These are phyloP conservation scores for Cerrena zonata DNA, from an alignment of 1,284 basidiomycete genomes.

Conservation along the genomic window DNA sequence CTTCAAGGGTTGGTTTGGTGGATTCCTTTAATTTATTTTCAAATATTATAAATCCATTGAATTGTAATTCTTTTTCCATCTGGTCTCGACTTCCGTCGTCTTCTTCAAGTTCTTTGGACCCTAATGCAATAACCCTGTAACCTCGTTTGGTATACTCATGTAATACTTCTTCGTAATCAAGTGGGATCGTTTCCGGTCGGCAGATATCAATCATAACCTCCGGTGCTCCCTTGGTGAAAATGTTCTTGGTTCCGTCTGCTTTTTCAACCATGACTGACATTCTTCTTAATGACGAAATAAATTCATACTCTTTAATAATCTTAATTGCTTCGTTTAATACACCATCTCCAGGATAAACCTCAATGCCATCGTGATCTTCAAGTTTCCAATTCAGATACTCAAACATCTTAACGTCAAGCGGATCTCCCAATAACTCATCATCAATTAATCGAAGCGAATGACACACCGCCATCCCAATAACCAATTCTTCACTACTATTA, in stretches of 20 bases:
- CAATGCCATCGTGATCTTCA: constrained; percentile 82
- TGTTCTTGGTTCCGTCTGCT: constrained; percentile 92
- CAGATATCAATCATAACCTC: constrained; percentile 98
- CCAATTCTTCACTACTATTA: constrained; percentile 74
- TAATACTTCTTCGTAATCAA: constrained; percentile 93
- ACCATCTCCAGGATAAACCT: constrained; percentile 64
- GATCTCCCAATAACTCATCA: constrained; percentile 88
- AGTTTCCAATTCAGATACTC: constrained; percentile 94
- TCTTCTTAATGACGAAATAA: constrained; percentile 85
- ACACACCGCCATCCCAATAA: constrained; percentile 93
- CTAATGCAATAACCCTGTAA: constrained; percentile 96
- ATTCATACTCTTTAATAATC: constrained; percentile 94
- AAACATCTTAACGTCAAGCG: constrained; percentile 96
- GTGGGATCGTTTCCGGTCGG: constrained; percentile 80
- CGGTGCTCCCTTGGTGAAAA: constrained; percentile 97
- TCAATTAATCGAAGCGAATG: constrained; percentile 93
- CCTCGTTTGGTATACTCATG: constrained; percentile 97
- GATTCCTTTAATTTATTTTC: constrained; percentile 97
- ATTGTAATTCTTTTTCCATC: constrained; percentile 88
- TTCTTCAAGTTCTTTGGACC: constrained; percentile 94
- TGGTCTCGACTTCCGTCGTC: constrained; percentile 97
- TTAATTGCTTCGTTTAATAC: constrained; percentile 69
- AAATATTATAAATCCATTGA: constrained; percentile 95
- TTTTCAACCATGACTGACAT: constrained; percentile 99
- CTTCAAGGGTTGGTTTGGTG: constrained; percentile 89